Percentiles rank a stretch among this genome's conserved stretches.
Evolutionary conservation across 495 filamentous ascomycete species (phyloP).

Genomic region (Aspergillus heteromorphus): DNA sequence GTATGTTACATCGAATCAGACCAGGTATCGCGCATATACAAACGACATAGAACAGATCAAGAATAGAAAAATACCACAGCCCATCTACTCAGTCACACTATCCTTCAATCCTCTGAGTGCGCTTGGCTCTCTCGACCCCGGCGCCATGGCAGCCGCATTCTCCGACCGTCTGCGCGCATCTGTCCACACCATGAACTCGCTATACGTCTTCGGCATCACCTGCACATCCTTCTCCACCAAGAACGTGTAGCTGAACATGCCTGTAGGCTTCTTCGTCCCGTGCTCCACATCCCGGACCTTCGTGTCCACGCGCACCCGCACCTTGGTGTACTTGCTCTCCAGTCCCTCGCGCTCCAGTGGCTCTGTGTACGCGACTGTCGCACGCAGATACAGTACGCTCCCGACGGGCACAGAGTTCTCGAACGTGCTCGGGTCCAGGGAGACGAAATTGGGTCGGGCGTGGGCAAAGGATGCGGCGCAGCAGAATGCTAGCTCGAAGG

Average conservation of each 20-base stretch:
- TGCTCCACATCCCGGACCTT: constrained; percentile 78
- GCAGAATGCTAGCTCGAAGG: constrained; percentile 85
- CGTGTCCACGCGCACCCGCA: constrained; percentile 73
- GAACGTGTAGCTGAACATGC: constrained; percentile 84
- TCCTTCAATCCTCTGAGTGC: constrained; percentile 36
- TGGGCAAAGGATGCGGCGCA: constrained; percentile 77
- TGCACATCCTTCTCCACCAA: constrained; percentile 65
- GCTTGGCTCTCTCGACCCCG: constrained; percentile 29
- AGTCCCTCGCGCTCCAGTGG: constrained; percentile 39
- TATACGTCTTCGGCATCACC: constrained; percentile 70
- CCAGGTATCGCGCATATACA: too few relatives aligned
- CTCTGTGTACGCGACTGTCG: constrained; percentile 74
- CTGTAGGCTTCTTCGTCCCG: constrained; percentile 66
- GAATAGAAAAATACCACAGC: not conserved
- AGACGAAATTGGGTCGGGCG: constrained; percentile 68
- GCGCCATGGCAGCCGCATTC: constrained; percentile 35
- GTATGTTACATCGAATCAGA: too few relatives aligned
- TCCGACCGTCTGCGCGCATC: constrained; percentile 61
- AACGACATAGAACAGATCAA: not conserved
- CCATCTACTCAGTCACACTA: constrained; percentile 42
- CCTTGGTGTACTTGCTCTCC: constrained; percentile 50
- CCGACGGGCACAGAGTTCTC: constrained; percentile 82
- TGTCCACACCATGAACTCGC: constrained; percentile 75
- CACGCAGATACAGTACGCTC: constrained; percentile 73
- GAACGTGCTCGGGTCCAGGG: constrained; percentile 75